Percentiles rank a stretch among this genome's conserved stretches.
phyloP scores from a whole-genome alignment of 768 basidiomycete genomes.

The Atractiella rhizophila region DNA sequence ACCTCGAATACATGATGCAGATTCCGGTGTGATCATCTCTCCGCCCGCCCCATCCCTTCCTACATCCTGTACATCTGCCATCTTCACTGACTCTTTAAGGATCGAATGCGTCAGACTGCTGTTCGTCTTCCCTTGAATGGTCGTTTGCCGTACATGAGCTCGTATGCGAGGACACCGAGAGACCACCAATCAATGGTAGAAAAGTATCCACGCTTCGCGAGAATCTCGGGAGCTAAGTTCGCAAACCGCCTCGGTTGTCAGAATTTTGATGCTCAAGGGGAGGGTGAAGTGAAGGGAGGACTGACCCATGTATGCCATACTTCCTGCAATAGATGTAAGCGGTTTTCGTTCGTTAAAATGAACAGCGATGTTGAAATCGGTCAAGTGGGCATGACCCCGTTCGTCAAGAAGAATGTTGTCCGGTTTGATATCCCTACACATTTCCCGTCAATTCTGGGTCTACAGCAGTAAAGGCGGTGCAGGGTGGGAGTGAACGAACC shows the following conservation, averaged over 20 bases:
- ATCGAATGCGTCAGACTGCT: conserved; percentile 79
- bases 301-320: conserved; percentile 96
- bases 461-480: background rate
- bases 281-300: too few relatives aligned
- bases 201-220: conserved; percentile 79
- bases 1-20: background rate
- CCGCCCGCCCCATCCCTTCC: too few relatives aligned
- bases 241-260: background rate
- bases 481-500: conserved; percentile 30
- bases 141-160: conserved; percentile 64
- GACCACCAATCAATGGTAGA: conserved; percentile 92
- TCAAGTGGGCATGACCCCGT: conserved; percentile 82
- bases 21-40: too few relatives aligned
- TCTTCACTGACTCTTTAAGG: conserved; percentile 55
- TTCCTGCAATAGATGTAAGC: conserved; percentile 83
- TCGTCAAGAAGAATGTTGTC: conserved; percentile 89
- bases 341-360: conserved; percentile 74
- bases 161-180: conserved; percentile 74
- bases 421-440: conserved; percentile 65
- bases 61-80: conserved; percentile 89
- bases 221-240: conserved; percentile 57
- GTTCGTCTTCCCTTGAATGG: conserved; percentile 85
- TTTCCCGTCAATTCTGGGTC: background rate
- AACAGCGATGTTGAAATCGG: conserved; percentile 97
- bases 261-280: too few relatives aligned